Percentiles rank a stretch among this genome's conserved stretches.
phyloP scores from a whole-genome alignment of 768 basidiomycete species.

The Russula olivacea region DNA sequence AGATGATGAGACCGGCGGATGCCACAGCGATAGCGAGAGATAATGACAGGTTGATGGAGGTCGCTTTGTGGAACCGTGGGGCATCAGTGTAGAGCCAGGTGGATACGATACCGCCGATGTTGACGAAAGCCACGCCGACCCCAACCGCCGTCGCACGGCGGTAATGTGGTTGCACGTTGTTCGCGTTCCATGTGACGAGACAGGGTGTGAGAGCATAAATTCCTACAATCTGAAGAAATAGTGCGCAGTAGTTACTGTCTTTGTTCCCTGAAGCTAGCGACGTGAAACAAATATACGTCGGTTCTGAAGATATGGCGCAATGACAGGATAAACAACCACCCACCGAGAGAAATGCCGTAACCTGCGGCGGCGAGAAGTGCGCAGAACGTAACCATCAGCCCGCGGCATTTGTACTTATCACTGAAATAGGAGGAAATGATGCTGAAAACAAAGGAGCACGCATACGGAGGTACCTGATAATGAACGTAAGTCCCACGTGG shows the following conservation, averaged over 20 bases:
- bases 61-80: constrained; percentile 21
- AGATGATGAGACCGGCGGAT: constrained; percentile 4
- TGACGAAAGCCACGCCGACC: constrained; percentile 26
- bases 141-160: constrained; percentile 30
- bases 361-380: constrained; percentile 20
- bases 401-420: constrained; percentile 23
- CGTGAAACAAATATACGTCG: neutral
- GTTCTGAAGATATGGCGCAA: neutral
- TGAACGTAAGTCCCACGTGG: neutral
- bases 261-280: constrained; percentile 23
- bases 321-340: too few species aligned
- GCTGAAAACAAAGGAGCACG: constrained; percentile 28
- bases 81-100: constrained; percentile 19
- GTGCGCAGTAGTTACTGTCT: constrained; percentile 28
- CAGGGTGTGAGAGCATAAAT: constrained; percentile 28
- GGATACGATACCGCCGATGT: constrained; percentile 21
- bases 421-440: constrained; percentile 21
- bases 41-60: constrained; percentile 18
- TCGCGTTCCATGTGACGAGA: constrained; percentile 29
- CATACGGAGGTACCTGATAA: constrained; percentile 32
- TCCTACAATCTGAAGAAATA: constrained; percentile 32
- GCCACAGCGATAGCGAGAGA: constrained; percentile 8
- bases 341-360: constrained; percentile 23
- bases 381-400: constrained; percentile 15
- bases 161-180: constrained; percentile 33